Evolutionary conservation across 2,329 filamentous ascomycete species (phyloP).

Genomic region (Coleophoma crateriformis): DNA sequence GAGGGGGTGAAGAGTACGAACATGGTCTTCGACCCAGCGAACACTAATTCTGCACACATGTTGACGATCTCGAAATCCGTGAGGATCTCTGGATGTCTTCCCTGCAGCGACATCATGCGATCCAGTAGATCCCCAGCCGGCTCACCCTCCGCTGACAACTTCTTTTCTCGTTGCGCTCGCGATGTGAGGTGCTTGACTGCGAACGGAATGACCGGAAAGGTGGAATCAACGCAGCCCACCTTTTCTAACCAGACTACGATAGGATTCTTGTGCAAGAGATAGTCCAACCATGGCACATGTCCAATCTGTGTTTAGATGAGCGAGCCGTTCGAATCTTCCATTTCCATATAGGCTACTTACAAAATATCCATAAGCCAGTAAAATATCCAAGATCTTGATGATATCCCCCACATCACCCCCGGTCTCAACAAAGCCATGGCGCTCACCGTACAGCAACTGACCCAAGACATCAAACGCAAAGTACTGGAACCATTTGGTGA

Average conservation of each 20-base stretch:
- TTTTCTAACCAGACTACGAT: neutral
- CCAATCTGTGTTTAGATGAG: neutral
- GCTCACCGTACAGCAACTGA: neutral
- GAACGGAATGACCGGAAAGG: neutral
- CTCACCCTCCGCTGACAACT: neutral
- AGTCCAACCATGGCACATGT: slow-evolving; percentile 2
- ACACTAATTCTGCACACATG: slow-evolving; percentile 62
- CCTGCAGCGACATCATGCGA: neutral
- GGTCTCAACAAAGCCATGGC: neutral
- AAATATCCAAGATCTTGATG: neutral
- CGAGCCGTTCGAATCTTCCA: no score
- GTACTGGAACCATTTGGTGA: slow-evolving; percentile 1
- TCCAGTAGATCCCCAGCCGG: neutral
- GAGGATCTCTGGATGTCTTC: slow-evolving; percentile 55
- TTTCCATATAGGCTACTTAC: neutral
- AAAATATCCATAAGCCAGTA: neutral
- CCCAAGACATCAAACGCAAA: slow-evolving; percentile 1
- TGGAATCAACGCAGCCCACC: neutral
- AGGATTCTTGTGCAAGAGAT: neutral
- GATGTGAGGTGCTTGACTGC: neutral
- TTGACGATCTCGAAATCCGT: slow-evolving; percentile 61
- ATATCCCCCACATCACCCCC: neutral
- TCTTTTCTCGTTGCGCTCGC: neutral
- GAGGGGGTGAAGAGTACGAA: neutral
- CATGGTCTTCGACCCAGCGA: slow-evolving; percentile 72